Conservation (phyloP, 2,329 filamentous ascomycete species). For the Dactylellina drechsleri region DNA sequence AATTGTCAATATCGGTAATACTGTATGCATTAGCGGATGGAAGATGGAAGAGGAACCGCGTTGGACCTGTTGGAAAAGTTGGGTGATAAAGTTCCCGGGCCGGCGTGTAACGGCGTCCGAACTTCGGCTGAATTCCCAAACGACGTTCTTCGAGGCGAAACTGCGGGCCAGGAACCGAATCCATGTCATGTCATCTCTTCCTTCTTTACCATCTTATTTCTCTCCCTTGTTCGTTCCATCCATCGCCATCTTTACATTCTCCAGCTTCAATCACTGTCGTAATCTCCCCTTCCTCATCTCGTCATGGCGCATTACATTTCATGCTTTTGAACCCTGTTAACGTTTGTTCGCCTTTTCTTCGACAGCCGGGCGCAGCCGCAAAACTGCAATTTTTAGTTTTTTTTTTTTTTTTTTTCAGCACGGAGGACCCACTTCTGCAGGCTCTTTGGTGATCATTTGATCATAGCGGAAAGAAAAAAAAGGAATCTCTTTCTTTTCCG, state of each 20-base stretch:
- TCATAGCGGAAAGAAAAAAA: slow-evolving; percentile 3
- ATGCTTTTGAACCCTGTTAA: slow-evolving; percentile 30
- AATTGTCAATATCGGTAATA: too few relatives aligned
- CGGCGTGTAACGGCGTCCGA: slow-evolving; percentile 27
- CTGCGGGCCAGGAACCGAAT: neutral
- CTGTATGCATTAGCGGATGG: too few relatives aligned
- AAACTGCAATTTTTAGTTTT: slow-evolving; percentile 9
- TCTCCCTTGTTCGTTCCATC: slow-evolving; percentile 52
- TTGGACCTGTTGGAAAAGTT: slow-evolving; percentile 44
- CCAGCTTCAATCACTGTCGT: too few relatives aligned
- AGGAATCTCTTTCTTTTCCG: slow-evolving; percentile 4
- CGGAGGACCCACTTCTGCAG: slow-evolving; percentile 12
- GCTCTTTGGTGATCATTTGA: slow-evolving; percentile 42
- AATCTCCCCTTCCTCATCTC: slow-evolving; percentile 27
- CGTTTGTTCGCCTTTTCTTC: slow-evolving; percentile 4
- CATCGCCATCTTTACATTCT: too few relatives aligned
- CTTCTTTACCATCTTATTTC: slow-evolving; percentile 57
- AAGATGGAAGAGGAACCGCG: slow-evolving; percentile 6
- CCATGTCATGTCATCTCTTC: slow-evolving; percentile 25
- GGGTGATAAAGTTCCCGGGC: slow-evolving; percentile 14
- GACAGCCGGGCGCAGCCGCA: slow-evolving; percentile 30
- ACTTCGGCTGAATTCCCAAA: slow-evolving; percentile 34
- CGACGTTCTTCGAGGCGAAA: slow-evolving; percentile 2
- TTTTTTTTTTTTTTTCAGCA: slow-evolving; percentile 9
- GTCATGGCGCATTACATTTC: slow-evolving; percentile 27